Percentiles rank a stretch among this genome's conserved stretches.
phyloP scores from a whole-genome alignment of 2,329 filamentous ascomycete genomes.

The Scedosporium apiospermum region DNA sequence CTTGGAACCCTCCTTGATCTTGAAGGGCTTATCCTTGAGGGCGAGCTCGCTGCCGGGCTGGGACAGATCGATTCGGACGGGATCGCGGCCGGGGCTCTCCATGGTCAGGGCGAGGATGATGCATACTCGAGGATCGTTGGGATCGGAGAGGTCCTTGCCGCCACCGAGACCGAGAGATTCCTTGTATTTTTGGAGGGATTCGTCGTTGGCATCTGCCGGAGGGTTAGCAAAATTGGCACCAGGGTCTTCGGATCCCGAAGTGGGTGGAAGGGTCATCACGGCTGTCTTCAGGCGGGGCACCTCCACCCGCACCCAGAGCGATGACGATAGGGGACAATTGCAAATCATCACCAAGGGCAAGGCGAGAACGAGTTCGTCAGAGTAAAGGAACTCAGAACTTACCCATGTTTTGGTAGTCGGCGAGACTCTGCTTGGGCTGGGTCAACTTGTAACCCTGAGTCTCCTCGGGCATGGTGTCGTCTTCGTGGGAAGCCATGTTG shows the following conservation, averaged over 20 bases:
- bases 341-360: background rate
- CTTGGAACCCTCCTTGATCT: slow-evolving; percentile 87
- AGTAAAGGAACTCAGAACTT: slow-evolving; percentile 27
- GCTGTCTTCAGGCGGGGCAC: background rate
- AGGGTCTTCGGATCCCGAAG: background rate
- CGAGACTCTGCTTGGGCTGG: slow-evolving; percentile 91
- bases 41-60: slow-evolving; percentile 60
- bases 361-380: background rate
- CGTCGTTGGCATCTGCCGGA: slow-evolving; percentile 55
- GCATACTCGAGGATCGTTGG: slow-evolving; percentile 78
- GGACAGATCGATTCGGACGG: slow-evolving; percentile 84
- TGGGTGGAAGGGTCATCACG: background rate
- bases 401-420: slow-evolving; percentile 93
- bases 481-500: slow-evolving; percentile 60
- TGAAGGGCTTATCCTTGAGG: slow-evolving; percentile 89
- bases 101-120: slow-evolving; percentile 89
- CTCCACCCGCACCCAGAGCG: background rate
- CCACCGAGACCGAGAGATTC: slow-evolving; percentile 81
- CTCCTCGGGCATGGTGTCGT: slow-evolving; percentile 77
- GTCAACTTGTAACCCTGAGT: slow-evolving; percentile 97
- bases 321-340: no score
- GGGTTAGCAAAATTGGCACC: background rate
- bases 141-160: slow-evolving; percentile 62
- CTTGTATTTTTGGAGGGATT: slow-evolving; percentile 96
- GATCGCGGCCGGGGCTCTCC: slow-evolving; percentile 69